phyloP scores from a whole-genome alignment of 2,329 filamentous ascomycete species.

The Cytospora piceae region DNA sequence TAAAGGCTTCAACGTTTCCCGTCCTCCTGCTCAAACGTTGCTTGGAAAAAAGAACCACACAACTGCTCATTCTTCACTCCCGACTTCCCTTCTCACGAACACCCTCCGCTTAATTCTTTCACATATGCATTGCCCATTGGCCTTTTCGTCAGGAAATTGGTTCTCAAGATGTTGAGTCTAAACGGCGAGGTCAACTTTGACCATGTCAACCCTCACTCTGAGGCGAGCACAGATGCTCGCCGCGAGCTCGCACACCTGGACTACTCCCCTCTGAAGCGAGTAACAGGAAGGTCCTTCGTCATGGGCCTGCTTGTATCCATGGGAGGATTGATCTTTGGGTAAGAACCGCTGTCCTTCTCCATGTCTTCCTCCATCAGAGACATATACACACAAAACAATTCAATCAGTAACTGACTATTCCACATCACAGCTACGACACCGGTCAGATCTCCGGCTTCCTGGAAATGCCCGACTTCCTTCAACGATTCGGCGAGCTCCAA shows the following conservation, averaged over 20 bases:
- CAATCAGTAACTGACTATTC: slow-evolving; percentile 29
- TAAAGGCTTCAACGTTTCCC: not conserved
- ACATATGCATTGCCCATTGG: not conserved
- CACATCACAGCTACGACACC: slow-evolving; percentile 51
- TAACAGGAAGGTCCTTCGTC: slow-evolving; percentile 43
- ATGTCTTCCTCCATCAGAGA: too few relatives aligned
- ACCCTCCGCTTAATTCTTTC: not conserved
- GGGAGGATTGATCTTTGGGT: slow-evolving; percentile 47
- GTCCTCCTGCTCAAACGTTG: not conserved
- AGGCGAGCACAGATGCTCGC: slow-evolving; percentile 41
- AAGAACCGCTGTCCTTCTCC: slow-evolving; percentile 31
- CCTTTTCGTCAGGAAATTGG: too few relatives aligned
- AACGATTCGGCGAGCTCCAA: slow-evolving; percentile 52
- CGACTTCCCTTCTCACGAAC: not conserved
- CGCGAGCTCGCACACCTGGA: slow-evolving; percentile 45
- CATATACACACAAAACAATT: not conserved
- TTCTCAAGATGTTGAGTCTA: slow-evolving; percentile 23
- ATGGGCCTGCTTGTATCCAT: slow-evolving; percentile 49
- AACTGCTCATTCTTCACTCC: not conserved
- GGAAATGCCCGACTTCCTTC: slow-evolving; percentile 60
- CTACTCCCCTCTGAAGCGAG: slow-evolving; percentile 48
- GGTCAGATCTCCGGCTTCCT: slow-evolving; percentile 62
- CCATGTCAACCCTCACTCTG: slow-evolving; percentile 46
- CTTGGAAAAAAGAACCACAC: not conserved
- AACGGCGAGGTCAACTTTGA: slow-evolving; percentile 44